These are phyloP conservation scores for Santalum album DNA, from an alignment of 164 flowering plant species.

Conservation along the genomic window DNA sequence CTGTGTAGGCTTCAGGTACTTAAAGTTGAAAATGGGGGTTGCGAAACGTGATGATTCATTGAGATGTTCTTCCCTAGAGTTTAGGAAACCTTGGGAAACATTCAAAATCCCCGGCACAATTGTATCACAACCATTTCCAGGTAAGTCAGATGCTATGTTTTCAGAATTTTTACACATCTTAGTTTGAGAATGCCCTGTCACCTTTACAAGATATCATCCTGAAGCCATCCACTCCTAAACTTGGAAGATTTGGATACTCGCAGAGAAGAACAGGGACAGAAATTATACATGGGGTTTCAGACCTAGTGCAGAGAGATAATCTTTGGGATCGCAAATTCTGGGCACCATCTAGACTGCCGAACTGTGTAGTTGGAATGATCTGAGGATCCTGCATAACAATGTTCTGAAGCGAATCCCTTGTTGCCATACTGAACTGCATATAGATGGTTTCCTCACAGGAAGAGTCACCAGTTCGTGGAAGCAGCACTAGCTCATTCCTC, in stretches of 20 bases:
- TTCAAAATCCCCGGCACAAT: conserved; percentile 23
- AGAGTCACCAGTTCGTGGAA: conserved; percentile 18
- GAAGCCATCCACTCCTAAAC: conserved; percentile 18
- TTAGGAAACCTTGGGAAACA: conserved; percentile 17
- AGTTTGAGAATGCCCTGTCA: conserved; percentile 19
- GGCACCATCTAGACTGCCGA: conserved; percentile 28
- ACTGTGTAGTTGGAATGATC: conserved; percentile 22
- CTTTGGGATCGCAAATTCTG: conserved; percentile 45
- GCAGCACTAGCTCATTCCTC: conserved; percentile 24
- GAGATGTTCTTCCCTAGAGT: conserved; percentile 19
- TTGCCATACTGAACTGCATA: conserved; percentile 15
- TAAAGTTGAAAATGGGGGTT: conserved; percentile 39
- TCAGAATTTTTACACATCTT: conserved; percentile 24
- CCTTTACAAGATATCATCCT: conserved; percentile 23
- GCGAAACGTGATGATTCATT: conserved; percentile 23
- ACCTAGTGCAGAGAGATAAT: conserved; percentile 65
- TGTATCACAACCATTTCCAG: conserved; percentile 19
- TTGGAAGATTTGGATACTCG: conserved; percentile 28
- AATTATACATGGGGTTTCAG: conserved; percentile 40
- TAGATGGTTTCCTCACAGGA: conserved; percentile 17
- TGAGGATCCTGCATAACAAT: conserved; percentile 26
- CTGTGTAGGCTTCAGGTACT: conserved; percentile 65
- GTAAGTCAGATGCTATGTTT: conserved; percentile 22
- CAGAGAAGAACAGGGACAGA: conserved; percentile 31
- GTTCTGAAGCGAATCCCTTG: conserved; percentile 18